Base-by-base conservation (phyloP, 2,329 filamentous ascomycete species). In the Fusarium irregulare region DNA sequence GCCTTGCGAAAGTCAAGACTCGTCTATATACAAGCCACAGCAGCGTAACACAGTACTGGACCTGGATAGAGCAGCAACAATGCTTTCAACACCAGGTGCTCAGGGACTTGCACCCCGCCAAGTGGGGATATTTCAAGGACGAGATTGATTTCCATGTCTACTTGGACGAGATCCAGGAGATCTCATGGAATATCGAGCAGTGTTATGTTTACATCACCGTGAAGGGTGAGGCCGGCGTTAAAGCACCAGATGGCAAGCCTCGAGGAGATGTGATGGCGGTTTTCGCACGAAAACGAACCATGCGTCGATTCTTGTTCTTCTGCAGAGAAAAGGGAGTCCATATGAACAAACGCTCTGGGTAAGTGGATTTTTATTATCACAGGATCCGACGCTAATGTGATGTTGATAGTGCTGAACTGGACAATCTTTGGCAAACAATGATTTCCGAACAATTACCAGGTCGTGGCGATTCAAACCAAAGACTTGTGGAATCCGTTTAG, bases 11-110 rank as follows among this genome's bases (percentile, higher is more conserved):
- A 67, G 82, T 89, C 70, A 87, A 87, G 77, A 85, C 83, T 4
- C 76, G 78, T 16, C 68, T 78, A 13, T 80, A 83, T 53, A 84
- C 85, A 2, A 86, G 83, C 23, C 84, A 83, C 56, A 76, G 79
- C 4, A 72, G 79, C 14, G 83, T 86, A 7, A 87, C 84, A 14
- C 86, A 88, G 73, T 88, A 88, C 76, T 87, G 85, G 85, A 85
- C 85, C 51, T 88, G 83, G 83, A 71, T 83, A 6, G 78, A 78
- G 11, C 75, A 80, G 30, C 72, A 74, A 9, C 78, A 73, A 20
- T 71, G 79, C 16, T 85, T 88, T 56, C 84, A 88, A 77, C 86
- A 88, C 67, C 86, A 87, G 71, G 83, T 88, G 2, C 79, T 88
- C 7, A 82, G 81, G 46, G 81, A 84, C 18, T 78, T 81, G 6